These are phyloP conservation scores for Dactylellina drechsleri DNA, from an alignment of 2,329 filamentous ascomycete genomes.

Conservation along the genomic window DNA sequence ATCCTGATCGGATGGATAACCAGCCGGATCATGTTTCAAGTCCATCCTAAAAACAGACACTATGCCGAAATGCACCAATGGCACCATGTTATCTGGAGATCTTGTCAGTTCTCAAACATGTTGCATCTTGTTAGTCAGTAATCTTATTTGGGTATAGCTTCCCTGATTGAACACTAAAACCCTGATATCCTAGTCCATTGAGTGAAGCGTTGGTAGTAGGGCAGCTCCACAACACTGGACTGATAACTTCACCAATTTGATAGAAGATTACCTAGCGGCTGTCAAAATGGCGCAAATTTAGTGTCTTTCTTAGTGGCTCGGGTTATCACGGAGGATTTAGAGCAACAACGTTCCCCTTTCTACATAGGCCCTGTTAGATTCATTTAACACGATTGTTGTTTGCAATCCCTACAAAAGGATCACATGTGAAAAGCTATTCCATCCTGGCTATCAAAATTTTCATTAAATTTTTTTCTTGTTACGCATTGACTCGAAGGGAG, in stretches of 20 bases:
- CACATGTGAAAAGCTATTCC: slow-evolving; percentile 30
- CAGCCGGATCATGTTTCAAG: slow-evolving; percentile 1
- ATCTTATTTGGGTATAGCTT: slow-evolving; percentile 12
- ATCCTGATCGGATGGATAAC: not conserved
- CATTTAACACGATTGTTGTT: slow-evolving; percentile 1
- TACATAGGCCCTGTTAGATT: slow-evolving; percentile 34
- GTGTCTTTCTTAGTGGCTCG: slow-evolving; percentile 37
- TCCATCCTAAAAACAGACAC: slow-evolving; percentile 22
- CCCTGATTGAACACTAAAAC: slow-evolving; percentile 21
- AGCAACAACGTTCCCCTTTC: slow-evolving; percentile 19
- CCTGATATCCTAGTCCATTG: slow-evolving; percentile 12
- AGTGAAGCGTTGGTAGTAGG: slow-evolving; percentile 35
- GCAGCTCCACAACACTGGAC: slow-evolving; percentile 50
- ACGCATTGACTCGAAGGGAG: no score
- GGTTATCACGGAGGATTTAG: slow-evolving; percentile 51
- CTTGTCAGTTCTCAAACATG: slow-evolving; percentile 27
- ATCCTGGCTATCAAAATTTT: no score
- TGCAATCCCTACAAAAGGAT: slow-evolving; percentile 14
- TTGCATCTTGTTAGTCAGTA: slow-evolving; percentile 14
- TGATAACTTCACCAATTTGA: slow-evolving; percentile 30
- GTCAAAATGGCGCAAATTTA: slow-evolving; percentile 54
- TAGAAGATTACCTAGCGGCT: slow-evolving; percentile 36
- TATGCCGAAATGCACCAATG: slow-evolving; percentile 46
- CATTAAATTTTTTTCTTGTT: not conserved
- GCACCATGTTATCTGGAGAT: slow-evolving; percentile 52